Evolutionary conservation across 176 grass and related monocot species (phyloP), one percentile per base, ranked within the genome.

Genomic region (Avena eriantha): DNA sequence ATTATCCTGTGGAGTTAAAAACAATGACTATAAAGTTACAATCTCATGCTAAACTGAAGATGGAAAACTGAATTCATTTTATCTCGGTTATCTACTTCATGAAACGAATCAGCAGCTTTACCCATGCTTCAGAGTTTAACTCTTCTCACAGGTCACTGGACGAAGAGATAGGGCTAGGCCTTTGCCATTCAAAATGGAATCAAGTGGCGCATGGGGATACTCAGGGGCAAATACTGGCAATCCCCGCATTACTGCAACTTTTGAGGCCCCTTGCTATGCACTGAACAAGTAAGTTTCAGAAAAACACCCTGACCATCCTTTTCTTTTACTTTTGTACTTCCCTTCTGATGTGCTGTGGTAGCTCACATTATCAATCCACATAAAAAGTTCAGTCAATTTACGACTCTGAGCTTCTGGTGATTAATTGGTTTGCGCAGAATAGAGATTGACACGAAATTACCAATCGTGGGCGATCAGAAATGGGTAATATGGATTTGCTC

Each of bases 401-500:
- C 10, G 23, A 31, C 66, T 69, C 69, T 81, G 16, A 83, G 3
- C 69, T 45, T 77, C 47, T 75, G 55, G 6, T 80, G 49, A 76
- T 66, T 76, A 59, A 53, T 67, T 49, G 17, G 23, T 81, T 74
- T 46, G 9, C 86, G 56, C 85, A 98, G 97, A 85, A 96, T 98
- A 80, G 97, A 98, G 84, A 96, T 98, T 70, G 94, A 98, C 82
- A 98, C 97, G 2, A 98, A 98, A 81, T 51, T 98, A 36, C 97
- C 97, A 3, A 86, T 96, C 81, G 35, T 96, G 84, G 97, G 97
- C 59, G 92, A 98, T 73, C 97, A 98, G 86, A 96, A 98, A 83
- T 98, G 97, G 97, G 88, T 94, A 21, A 88, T 98, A 92, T 98
- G 97, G 97, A 98, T 98, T 79, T 98, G 97, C 83, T 98, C 97